Conservation (phyloP, 2,329 filamentous ascomycete species). For the Aspergillus neotritici region DNA sequence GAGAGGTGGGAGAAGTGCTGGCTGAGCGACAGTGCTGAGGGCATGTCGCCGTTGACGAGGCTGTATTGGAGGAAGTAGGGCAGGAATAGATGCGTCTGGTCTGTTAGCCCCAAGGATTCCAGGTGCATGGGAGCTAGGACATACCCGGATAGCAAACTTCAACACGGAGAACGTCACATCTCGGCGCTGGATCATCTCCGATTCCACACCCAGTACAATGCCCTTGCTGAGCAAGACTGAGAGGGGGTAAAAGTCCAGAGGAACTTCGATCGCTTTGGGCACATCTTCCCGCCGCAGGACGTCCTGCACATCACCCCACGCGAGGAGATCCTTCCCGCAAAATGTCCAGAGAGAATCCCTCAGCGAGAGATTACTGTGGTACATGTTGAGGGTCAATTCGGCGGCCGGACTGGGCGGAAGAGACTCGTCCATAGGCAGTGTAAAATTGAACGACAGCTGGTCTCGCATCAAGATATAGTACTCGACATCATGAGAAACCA, state of each 20-base stretch:
- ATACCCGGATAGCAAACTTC: constrained; percentile 78
- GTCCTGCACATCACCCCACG: constrained; percentile 85
- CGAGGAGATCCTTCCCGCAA: constrained; percentile 76
- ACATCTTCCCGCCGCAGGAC: constrained; percentile 71
- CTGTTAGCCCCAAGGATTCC: constrained; percentile 6
- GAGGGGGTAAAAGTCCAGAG: constrained; percentile 92
- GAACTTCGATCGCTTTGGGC: constrained; percentile 67
- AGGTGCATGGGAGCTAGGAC: constrained; percentile 24
- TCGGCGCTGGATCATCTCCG: constrained; percentile 85
- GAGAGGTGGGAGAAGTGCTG: constrained; percentile 79
- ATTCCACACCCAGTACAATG: constrained; percentile 82
- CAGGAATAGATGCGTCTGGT: constrained; percentile 88
- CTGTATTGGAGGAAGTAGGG: constrained; percentile 80
- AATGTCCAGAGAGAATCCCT: constrained; percentile 92
- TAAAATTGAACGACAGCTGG: constrained; percentile 53
- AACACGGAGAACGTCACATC: constrained; percentile 89
- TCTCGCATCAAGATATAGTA: constrained; percentile 92
- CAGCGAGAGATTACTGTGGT: constrained; percentile 52
- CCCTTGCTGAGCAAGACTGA: constrained; percentile 84
- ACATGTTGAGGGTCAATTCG: constrained; percentile 40
- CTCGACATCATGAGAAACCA: constrained; percentile 92
- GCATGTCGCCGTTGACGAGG: constrained; percentile 67
- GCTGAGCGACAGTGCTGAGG: constrained; percentile 73
- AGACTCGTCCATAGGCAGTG: constrained; percentile 43
- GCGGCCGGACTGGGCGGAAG: constrained; percentile 46